These are phyloP conservation scores for Trichodelitschia bisporula DNA, from an alignment of 495 filamentous ascomycete species.

Conservation along the genomic window DNA sequence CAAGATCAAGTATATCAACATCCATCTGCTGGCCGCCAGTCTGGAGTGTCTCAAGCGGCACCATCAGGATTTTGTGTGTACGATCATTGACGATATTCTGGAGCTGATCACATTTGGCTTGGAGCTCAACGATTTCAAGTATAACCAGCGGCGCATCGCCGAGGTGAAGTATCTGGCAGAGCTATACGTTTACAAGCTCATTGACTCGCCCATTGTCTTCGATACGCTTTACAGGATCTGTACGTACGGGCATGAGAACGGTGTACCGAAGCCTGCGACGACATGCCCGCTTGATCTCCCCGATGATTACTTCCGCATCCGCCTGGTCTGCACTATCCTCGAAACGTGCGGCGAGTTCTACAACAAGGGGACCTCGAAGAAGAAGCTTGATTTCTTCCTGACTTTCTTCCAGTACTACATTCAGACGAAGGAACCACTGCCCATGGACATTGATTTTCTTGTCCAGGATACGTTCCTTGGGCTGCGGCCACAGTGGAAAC, in stretches of 20 bases:
- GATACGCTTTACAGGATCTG: conserved; percentile 86
- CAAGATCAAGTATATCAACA: conserved; percentile 93
- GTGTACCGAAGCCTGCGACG: conserved; percentile 54
- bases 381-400: conserved; percentile 96
- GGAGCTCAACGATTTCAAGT: conserved; percentile 92
- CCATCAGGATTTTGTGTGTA: conserved; percentile 72
- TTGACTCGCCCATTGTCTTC: conserved; percentile 89
- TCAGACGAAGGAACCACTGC: conserved; percentile 70
- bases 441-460: conserved; percentile 95
- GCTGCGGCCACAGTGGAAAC: conserved; percentile 75
- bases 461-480: conserved; percentile 75
- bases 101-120: conserved; percentile 75
- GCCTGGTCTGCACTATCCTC: conserved; percentile 65
- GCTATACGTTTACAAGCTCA: conserved; percentile 93
- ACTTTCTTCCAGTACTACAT: conserved; percentile 97
- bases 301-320: conserved; percentile 89
- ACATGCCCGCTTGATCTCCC: conserved; percentile 56
- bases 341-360: conserved; percentile 95
- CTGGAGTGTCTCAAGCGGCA: conserved; percentile 70
- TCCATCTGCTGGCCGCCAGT: conserved; percentile 85
- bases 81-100: conserved; percentile 68
- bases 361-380: conserved; percentile 75
- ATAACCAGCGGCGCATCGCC: conserved; percentile 84
- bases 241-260: conserved; percentile 70
- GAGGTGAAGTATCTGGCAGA: conserved; percentile 94